phyloP scores from a whole-genome alignment of 2,329 filamentous ascomycete genomes.

The Alternaria rosae region DNA sequence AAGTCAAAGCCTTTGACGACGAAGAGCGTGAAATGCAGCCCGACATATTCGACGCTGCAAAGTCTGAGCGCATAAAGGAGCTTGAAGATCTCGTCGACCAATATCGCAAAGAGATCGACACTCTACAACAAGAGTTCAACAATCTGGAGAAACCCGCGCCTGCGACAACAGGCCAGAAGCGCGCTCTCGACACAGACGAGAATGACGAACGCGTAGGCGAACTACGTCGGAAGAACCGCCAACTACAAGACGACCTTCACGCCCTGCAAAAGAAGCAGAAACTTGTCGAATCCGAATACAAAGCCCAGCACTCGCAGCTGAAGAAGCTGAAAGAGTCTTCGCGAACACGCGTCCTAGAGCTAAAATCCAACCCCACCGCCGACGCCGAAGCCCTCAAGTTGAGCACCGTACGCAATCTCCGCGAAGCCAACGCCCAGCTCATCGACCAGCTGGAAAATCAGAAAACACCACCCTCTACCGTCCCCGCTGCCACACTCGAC shows the following conservation, averaged over 20 bases:
- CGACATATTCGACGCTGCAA: slow-evolving; percentile 78
- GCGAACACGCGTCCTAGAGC: slow-evolving; percentile 81
- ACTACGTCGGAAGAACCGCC: slow-evolving; percentile 85
- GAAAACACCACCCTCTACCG: slow-evolving; percentile 55
- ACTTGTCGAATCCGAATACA: slow-evolving; percentile 77
- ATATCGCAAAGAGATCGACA: slow-evolving; percentile 82
- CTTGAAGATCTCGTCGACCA: slow-evolving; percentile 87
- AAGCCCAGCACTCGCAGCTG: slow-evolving; percentile 76
- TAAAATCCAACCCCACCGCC: slow-evolving; percentile 91
- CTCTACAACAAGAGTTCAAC: slow-evolving; percentile 76
- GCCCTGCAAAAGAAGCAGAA: slow-evolving; percentile 73
- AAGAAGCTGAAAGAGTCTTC: slow-evolving; percentile 70
- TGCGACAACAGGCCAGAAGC: slow-evolving; percentile 64
- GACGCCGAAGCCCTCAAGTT: slow-evolving; percentile 85
- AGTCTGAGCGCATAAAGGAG: slow-evolving; percentile 75
- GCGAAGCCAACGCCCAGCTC: slow-evolving; percentile 84
- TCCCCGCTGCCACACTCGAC: slow-evolving; percentile 79
- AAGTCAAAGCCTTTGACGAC: slow-evolving; percentile 83
- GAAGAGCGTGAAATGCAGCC: slow-evolving; percentile 89
- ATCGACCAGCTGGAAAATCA: slow-evolving; percentile 71
- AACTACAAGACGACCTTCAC: slow-evolving; percentile 79
- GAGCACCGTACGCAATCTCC: slow-evolving; percentile 76
- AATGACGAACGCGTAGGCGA: slow-evolving; percentile 78
- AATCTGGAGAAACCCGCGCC: slow-evolving; percentile 65
- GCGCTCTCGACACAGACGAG: slow-evolving; percentile 63